These are phyloP conservation scores for Pyrenophora teres DNA, from an alignment of 2,329 filamentous ascomycete species.

Conservation along the genomic window DNA sequence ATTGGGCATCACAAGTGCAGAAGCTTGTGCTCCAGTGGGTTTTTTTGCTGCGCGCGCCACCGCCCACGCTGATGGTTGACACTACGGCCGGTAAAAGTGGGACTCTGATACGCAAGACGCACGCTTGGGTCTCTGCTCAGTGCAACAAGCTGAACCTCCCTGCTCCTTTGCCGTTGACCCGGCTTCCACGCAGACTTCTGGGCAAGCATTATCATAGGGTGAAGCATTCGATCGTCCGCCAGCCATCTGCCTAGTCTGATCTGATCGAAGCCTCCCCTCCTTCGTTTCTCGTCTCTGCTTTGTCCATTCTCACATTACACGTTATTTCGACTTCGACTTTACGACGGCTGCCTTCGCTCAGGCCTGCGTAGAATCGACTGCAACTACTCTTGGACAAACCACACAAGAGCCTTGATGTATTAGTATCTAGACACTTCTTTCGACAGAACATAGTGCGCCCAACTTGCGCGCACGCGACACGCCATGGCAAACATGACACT, in stretches of 20 bases:
- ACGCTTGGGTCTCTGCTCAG: background rate
- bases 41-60: conserved; percentile 9
- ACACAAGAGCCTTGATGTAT: background rate
- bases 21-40: background rate
- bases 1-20: too few species aligned
- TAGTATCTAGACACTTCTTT: background rate
- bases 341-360: background rate
- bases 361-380: background rate
- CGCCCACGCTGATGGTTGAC: conserved; percentile 1
- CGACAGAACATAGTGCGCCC: background rate
- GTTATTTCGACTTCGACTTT: background rate
- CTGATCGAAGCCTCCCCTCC: conserved; percentile 1
- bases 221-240: conserved; percentile 1
- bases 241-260: background rate
- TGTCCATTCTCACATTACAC: background rate
- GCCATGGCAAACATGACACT: conserved; percentile 20
- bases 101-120: conserved; percentile 10
- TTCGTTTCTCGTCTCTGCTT: conserved; percentile 5
- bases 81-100: conserved; percentile 5
- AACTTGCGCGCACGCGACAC: conserved; percentile 5
- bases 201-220: conserved; percentile 8
- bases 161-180: conserved; percentile 6
- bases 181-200: conserved; percentile 8
- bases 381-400: background rate
- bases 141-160: conserved; percentile 7